Base-by-base conservation (phyloP, 805 yeast species). In the Pichia ethanolica region DNA sequence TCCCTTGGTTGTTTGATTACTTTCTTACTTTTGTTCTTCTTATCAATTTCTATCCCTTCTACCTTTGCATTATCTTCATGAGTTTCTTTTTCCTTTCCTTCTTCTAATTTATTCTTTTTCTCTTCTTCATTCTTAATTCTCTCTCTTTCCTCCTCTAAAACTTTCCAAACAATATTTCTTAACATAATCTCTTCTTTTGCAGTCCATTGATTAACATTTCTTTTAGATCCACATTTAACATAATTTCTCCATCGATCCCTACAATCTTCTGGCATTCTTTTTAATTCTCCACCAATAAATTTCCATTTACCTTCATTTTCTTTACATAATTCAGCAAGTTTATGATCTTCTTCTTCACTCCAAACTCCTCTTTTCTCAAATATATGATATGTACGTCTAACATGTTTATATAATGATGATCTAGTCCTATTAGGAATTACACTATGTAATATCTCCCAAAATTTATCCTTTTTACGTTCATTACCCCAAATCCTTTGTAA, bases 251-350 rank as follows among this genome's bases (percentile, higher is more conserved):
- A 91, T 58, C 98, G 75, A 65, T 91, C 98, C 58, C 98, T 77
- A 66, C 97, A 90, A 68, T 91, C 98, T 62, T 91, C 98, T 0
- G 98, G 97, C 98, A 91, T 91, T 59, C 98, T 74, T 12, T 86
- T 88, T 79, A 91, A 72, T 7, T 72, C 70, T 47, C 75, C 75
- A 7, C 97, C 97, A 52, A 91, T 86, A 39, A 73, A 72, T 57
- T 88, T 88, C 98, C 98, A 91, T 61, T 86, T 89, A 14, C 93
- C 89, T 51, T 82, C 88, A 56, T 79, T 77, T 28, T 81, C 79
- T 9, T 75, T 65, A 10, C 87, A 86, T 46, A 87, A 68, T 47
- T 74, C 74, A 1, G 80, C 79, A 47, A 91, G 71, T 44, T 75
- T 73, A 37, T 69, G 75, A 65, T 91, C 97, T 53, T 90, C 97